Conservation (phyloP, 441 rosid genomes). For the Isatis lusitanica region DNA sequence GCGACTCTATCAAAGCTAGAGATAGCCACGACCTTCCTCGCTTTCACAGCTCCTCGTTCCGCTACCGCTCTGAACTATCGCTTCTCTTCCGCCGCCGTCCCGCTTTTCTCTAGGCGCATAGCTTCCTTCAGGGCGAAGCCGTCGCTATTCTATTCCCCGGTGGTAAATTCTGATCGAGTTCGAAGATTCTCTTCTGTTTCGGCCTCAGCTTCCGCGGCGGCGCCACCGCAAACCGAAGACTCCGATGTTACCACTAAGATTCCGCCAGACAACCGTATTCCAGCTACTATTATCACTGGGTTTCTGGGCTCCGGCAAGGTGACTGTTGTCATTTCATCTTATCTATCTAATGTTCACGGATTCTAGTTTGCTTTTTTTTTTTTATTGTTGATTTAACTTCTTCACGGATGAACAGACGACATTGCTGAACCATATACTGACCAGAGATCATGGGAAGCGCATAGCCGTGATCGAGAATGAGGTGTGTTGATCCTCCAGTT, state of each 20-base stretch:
- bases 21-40: slow-evolving; percentile 51
- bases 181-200: slow-evolving; percentile 54
- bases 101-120: slow-evolving; percentile 34
- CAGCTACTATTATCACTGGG: slow-evolving; percentile 96
- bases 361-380: background rate
- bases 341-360: background rate
- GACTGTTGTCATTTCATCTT: background rate
- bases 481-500: slow-evolving; percentile 39
- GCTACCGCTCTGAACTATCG: slow-evolving; percentile 36
- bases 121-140: slow-evolving; percentile 26
- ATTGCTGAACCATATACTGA: slow-evolving; percentile 82
- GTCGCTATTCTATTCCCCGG: slow-evolving; percentile 35
- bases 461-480: slow-evolving; percentile 97
- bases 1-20: slow-evolving; percentile 54
- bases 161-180: slow-evolving; percentile 31
- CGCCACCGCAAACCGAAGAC: slow-evolving; percentile 59
- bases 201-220: slow-evolving; percentile 50
- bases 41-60: slow-evolving; percentile 45
- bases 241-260: slow-evolving; percentile 65
- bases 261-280: slow-evolving; percentile 77
- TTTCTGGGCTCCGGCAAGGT: slow-evolving; percentile 97
- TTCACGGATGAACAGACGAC: slow-evolving; percentile 62
- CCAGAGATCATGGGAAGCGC: slow-evolving; percentile 91
- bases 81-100: slow-evolving; percentile 37
- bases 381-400: background rate